Evolutionary conservation across 371 early-diverging fungal species (phyloP), one percentile per base, ranked within the genome.

Genomic region (Zancudomyces culisetae): DNA sequence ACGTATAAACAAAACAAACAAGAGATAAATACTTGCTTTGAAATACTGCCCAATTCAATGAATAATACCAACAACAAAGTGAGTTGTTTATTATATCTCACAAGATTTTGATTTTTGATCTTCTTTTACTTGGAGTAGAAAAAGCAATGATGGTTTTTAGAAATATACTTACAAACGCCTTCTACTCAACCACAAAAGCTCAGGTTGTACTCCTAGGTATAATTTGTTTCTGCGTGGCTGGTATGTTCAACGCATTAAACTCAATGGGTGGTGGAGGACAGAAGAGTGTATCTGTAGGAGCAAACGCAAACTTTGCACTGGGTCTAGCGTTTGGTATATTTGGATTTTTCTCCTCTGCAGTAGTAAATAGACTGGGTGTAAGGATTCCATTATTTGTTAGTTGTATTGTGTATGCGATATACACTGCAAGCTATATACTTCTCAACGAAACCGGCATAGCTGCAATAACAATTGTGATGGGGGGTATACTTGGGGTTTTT

Each of bases 241-340:
- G 49, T 8, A 49, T 83, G 81, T 83, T 76, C 68, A 83, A 83
- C 55, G 81, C 79, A 54, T 57, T 81, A 39, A 67, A 64, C 54
- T 71, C 74, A 43, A 61, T 75, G 42, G 76, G 76, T n/a, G 76
- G 74, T 45, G 76, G 71, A 45, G 78, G 78, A 24, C 74, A 73
- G 35, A 57, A 72, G n/a, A 75, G 81, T 59, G 66, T 69, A 3
- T 64, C 64, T 30, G 64, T 76, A 28, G 72, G 68, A 0, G 68
- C 72, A 60, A 65, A 67, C 42, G 80, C 79, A 41, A 73, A 74
- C 45, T 53, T 52, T 23, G 77, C 77, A 26, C 60, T 81, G 18
- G 73, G 77, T 27, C 60, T 65, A 10, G 61, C 72, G 28, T 79
- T 81, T 55, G 71, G 76, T 40, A 55, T 80, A 35, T 77, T 77